These are phyloP conservation scores for Thozetella sp. DNA, from an alignment of 495 filamentous ascomycete species.

Conservation along the genomic window DNA sequence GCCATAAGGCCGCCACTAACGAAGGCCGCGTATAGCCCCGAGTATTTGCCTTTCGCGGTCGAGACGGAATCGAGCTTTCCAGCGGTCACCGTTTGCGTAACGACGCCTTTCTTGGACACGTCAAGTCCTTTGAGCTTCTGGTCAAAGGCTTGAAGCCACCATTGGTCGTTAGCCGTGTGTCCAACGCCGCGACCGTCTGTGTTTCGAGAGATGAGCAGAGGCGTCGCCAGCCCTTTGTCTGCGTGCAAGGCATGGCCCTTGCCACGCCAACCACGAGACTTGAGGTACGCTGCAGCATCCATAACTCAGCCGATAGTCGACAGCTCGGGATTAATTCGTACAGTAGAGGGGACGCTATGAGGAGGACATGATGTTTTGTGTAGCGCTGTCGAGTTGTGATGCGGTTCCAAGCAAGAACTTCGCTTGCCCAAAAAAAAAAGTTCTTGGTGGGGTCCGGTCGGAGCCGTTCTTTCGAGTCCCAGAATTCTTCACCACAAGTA, in stretches of 20 bases:
- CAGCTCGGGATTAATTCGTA: too few relatives aligned
- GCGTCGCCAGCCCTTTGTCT: conserved; percentile 66
- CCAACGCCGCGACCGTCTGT: conserved; percentile 71
- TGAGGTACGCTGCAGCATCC: conserved; percentile 71
- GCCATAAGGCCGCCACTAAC: conserved; percentile 71
- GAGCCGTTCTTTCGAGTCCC: too few relatives aligned
- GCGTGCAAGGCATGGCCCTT: conserved; percentile 74
- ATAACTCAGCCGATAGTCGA: conserved; percentile 41
- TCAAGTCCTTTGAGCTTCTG: conserved; percentile 74
- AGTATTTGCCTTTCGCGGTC: conserved; percentile 41
- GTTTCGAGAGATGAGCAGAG: conserved; percentile 70
- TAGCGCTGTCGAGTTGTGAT: not conserved
- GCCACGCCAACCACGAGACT: conserved; percentile 78
- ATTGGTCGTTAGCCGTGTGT: conserved; percentile 65
- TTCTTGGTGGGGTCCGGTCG: conserved; percentile 4
- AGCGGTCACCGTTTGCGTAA: conserved; percentile 49
- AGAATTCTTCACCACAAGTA: too few relatives aligned
- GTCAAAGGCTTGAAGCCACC: conserved; percentile 84
- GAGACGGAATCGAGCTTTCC: conserved; percentile 55
- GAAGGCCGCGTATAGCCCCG: conserved; percentile 78
- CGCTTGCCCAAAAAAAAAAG: not conserved
- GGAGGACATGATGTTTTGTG: not conserved
- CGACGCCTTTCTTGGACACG: conserved; percentile 43
- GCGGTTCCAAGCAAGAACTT: not conserved
- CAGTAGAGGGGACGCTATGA: too few relatives aligned